A percentile compares a stretch with the other conserved stretches of the same genome.
Conservation (phyloP, 345 rosid genomes). For the Xanthoceras sorbifolium region DNA sequence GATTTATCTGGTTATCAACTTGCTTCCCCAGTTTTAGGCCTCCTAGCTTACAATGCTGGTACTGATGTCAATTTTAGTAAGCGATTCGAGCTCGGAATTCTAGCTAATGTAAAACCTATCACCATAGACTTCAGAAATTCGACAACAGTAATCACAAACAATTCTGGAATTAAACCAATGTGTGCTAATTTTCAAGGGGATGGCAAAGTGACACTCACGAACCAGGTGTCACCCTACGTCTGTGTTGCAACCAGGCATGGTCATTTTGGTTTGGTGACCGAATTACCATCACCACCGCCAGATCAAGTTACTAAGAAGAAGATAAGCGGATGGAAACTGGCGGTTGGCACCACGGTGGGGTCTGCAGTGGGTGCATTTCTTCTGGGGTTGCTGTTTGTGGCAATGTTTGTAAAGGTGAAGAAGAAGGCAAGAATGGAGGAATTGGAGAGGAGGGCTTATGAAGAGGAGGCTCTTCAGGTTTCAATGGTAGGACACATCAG, state of each 20-base stretch:
- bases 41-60: conserved; percentile 66
- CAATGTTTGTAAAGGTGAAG: conserved; percentile 69
- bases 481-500: conserved; percentile 91
- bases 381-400: conserved; percentile 67
- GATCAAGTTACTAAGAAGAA: conserved; percentile 29
- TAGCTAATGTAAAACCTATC: conserved; percentile 52
- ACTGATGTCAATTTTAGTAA: conserved; percentile 38
- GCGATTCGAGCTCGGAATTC: conserved; percentile 62
- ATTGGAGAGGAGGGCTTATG: conserved; percentile 85
- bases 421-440: conserved; percentile 76
- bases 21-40: conserved; percentile 78
- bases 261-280: conserved; percentile 75
- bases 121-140: conserved; percentile 58
- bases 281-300: conserved; percentile 33
- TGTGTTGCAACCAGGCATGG: conserved; percentile 67
- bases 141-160: conserved; percentile 16
- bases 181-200: conserved; percentile 74
- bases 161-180: conserved; percentile 43
- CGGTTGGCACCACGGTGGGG: conserved; percentile 77
- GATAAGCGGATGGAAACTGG: conserved; percentile 75
- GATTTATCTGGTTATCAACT: conserved; percentile 80
- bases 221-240: conserved; percentile 49
- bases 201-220: conserved; percentile 55
- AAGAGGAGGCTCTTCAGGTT: conserved; percentile 91
- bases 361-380: conserved; percentile 62